These are phyloP conservation scores for Boletus subparvulus DNA, from an alignment of 768 basidiomycete genomes.

Conservation along the genomic window DNA sequence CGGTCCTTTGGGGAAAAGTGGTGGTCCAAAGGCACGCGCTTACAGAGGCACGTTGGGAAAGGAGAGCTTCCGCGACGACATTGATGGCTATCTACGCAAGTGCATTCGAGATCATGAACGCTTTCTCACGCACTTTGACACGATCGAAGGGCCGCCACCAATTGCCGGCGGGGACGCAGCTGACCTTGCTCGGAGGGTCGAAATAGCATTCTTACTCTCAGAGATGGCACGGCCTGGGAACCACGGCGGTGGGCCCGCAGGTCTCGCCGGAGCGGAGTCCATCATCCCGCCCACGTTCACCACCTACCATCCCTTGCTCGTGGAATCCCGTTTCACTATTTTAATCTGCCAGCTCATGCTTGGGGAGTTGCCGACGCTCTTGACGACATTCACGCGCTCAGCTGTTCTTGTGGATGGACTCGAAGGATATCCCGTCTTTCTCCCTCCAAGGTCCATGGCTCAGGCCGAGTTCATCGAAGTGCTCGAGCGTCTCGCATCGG, in stretches of 20 bases:
- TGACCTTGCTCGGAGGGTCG: slow-evolving; percentile 53
- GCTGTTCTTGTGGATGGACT: slow-evolving; percentile 74
- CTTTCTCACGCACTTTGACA: slow-evolving; percentile 82
- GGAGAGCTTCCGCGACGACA: slow-evolving; percentile 55
- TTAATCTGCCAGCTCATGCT: slow-evolving; percentile 75
- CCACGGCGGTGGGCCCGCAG: slow-evolving; percentile 36
- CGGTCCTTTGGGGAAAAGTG: slow-evolving; percentile 64
- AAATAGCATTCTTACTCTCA: slow-evolving; percentile 66
- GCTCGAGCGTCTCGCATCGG: slow-evolving; percentile 73
- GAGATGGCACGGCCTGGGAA: slow-evolving; percentile 67
- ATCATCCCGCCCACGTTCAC: slow-evolving; percentile 62
- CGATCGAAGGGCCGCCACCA: slow-evolving; percentile 48
- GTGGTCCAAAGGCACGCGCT: slow-evolving; percentile 58
- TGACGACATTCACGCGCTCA: slow-evolving; percentile 64
- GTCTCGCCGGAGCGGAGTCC: slow-evolving; percentile 39
- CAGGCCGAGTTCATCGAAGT: slow-evolving; percentile 89
- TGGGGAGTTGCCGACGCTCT: slow-evolving; percentile 63
- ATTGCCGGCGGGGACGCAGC: slow-evolving; percentile 13
- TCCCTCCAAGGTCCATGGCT: slow-evolving; percentile 84
- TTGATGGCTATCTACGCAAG: slow-evolving; percentile 63
- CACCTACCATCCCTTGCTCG: slow-evolving; percentile 87
- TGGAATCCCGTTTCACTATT: slow-evolving; percentile 83
- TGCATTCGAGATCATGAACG: slow-evolving; percentile 82
- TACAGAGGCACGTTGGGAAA: slow-evolving; percentile 63
- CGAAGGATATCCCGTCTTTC: slow-evolving; percentile 86